Evolutionary conservation across 2,329 filamentous ascomycete species (phyloP), one percentile per base, ranked within the genome.

Genomic region (Chaetomium strumarium): DNA sequence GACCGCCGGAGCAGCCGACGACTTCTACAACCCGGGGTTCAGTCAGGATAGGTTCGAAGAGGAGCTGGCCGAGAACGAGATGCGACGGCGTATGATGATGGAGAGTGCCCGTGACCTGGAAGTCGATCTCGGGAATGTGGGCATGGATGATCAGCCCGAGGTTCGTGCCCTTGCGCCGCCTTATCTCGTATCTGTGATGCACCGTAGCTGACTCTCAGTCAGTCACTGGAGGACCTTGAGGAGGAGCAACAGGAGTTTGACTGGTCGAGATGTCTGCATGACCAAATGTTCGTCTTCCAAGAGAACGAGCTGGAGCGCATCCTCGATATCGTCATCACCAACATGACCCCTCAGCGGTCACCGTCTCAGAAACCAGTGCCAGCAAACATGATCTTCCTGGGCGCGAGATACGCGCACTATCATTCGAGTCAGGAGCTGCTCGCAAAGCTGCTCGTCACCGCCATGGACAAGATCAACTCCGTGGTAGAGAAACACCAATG

Each of bases 221-320:
- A 85, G 81, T 76, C 82, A 16, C 76, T 80, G 14, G 90, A 92
- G 55, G 91, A 96, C 49, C 79, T 90, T 17, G 87, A 90, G 61
- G 90, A 95, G 63, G 91, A 96, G 53, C 83, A 85, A 52, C 91
- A 95, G 64, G 93, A 97, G 58, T 99, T 99, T 64, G 86, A 96
- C 55, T 99, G 93, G 93, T 87, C 87, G 58, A 80, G 88, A 62
- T 99, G 93, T 69, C 76, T 96, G 45, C 90, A 96, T 66, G 93
- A 99, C 67, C 93, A 99, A 68, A 99, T 99, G 93, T 99, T 99
- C 67, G 93, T 99, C 36, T 99, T 99, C 67, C 93, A 99, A 68
- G 92, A 97, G 61, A 86, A 83, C 66, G 92, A 99, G 66, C 79
- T 99, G 47, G 87, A 92, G 53, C 84, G 86, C 53, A 96, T 99